Conservation (phyloP, 495 filamentous ascomycete species). For the Xylaria venustula region DNA sequence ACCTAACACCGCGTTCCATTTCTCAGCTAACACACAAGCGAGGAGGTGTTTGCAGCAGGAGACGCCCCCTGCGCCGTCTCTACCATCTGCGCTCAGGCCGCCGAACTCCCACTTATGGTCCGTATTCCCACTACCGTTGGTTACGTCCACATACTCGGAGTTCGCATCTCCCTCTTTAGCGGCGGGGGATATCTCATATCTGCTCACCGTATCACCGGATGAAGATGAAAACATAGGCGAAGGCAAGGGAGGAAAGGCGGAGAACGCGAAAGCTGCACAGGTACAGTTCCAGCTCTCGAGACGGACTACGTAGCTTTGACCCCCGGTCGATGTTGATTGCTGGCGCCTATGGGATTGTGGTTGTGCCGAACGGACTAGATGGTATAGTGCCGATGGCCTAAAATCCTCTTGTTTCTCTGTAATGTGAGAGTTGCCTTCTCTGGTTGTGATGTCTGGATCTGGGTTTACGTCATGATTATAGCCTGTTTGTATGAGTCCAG, state of each 20-base stretch:
- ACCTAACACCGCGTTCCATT: constrained; percentile 58
- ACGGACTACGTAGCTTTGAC: constrained; percentile 64
- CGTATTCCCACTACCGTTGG: neutral
- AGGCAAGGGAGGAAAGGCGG: constrained; percentile 53
- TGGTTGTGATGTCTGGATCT: neutral
- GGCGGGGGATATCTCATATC: neutral
- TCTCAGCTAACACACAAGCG: constrained; percentile 74
- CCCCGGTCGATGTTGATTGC: constrained; percentile 12
- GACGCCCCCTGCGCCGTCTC: constrained; percentile 26
- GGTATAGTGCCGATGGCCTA: constrained; percentile 22
- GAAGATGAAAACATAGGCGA: constrained; percentile 31
- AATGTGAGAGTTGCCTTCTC: neutral
- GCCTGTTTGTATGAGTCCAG: neutral
- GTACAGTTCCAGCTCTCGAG: constrained; percentile 83
- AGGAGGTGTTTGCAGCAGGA: constrained; percentile 89
- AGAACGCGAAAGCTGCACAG: constrained; percentile 78
- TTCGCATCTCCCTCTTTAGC: neutral
- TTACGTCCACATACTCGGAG: neutral
- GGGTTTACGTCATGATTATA: constrained; percentile 3
- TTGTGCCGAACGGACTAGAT: constrained; percentile 39
- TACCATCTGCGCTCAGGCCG: constrained; percentile 33
- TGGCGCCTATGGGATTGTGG: constrained; percentile 23
- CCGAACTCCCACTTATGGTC: constrained; percentile 37
- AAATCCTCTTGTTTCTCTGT: neutral
- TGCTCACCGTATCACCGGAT: neutral